Conservation (phyloP, 495 filamentous ascomycete genomes). For the Copromyces sp. region DNA sequence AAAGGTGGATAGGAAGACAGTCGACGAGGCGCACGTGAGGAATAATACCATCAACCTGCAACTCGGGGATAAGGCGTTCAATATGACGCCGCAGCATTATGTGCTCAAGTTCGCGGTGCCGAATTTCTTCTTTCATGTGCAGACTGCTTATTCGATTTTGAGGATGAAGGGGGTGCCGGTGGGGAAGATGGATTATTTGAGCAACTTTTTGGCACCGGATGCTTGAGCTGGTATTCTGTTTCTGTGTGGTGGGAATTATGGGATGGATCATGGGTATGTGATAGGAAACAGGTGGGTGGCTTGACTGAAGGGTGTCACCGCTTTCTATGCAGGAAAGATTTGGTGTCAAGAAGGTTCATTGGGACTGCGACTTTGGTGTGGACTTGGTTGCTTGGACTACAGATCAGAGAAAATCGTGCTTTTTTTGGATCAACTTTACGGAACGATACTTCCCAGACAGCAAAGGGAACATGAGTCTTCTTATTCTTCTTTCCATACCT, state of each 20-base stretch:
- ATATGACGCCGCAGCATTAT: constrained; percentile 20
- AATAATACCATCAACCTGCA: not conserved
- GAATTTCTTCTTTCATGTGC: constrained; percentile 40
- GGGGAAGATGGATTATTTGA: constrained; percentile 45
- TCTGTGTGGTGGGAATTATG: not conserved
- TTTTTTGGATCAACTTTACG: no score
- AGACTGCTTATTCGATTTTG: constrained; percentile 45
- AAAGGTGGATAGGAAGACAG: constrained; percentile 23
- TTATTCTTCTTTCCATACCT: not conserved
- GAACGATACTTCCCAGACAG: no score
- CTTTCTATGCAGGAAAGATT: not conserved
- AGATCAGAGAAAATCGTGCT: not conserved
- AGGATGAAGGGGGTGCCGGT: constrained; percentile 45
- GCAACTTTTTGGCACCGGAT: constrained; percentile 11
- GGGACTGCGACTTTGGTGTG: not conserved
- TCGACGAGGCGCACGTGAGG: constrained; percentile 14
- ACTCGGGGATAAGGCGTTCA: constrained; percentile 16
- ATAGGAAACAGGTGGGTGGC: no score
- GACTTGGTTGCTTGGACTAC: not conserved
- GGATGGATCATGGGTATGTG: not conserved
- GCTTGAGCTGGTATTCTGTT: not conserved
- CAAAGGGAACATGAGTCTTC: not conserved
- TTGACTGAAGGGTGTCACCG: not conserved
- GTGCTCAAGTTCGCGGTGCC: constrained; percentile 25
- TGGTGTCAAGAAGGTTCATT: not conserved